Percentiles rank a stretch among this genome's conserved stretches.
Conservation (phyloP, 106 monocot species). For the Dactylorhiza incarnata region DNA sequence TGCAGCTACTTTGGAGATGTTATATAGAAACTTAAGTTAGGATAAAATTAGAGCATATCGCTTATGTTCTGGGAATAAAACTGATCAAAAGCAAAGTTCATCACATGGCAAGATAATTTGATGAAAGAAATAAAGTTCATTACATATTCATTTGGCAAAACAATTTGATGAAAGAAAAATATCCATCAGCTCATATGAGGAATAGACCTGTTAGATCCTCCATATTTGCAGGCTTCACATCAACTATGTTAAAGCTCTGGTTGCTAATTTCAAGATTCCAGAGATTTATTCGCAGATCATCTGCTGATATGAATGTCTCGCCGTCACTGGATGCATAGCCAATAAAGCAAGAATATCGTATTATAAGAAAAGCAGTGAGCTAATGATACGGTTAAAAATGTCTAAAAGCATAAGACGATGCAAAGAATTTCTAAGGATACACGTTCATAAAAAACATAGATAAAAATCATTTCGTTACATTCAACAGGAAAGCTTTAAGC, state of each 20-base stretch:
- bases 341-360: constrained; percentile 4
- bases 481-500: background rate
- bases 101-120: background rate
- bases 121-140: background rate
- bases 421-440: background rate
- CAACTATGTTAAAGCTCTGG: constrained; percentile 84
- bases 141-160: background rate
- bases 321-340: constrained; percentile 46
- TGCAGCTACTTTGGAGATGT: background rate
- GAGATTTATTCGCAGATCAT: constrained; percentile 77
- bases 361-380: background rate
- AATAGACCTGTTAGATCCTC: constrained; percentile 69
- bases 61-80: background rate
- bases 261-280: constrained; percentile 88
- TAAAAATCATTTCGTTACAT: background rate
- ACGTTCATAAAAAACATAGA: background rate
- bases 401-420: background rate
- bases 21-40: background rate
- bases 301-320: constrained; percentile 85
- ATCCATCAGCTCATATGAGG: background rate
- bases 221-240: constrained; percentile 84
- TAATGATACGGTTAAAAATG: background rate
- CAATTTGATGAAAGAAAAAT: background rate
- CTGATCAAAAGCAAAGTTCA: background rate
- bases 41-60: background rate